Percentiles rank a stretch among this genome's conserved stretches.
phyloP scores from a whole-genome alignment of 495 filamentous ascomycete species.

The Aspergillus indologenus region DNA sequence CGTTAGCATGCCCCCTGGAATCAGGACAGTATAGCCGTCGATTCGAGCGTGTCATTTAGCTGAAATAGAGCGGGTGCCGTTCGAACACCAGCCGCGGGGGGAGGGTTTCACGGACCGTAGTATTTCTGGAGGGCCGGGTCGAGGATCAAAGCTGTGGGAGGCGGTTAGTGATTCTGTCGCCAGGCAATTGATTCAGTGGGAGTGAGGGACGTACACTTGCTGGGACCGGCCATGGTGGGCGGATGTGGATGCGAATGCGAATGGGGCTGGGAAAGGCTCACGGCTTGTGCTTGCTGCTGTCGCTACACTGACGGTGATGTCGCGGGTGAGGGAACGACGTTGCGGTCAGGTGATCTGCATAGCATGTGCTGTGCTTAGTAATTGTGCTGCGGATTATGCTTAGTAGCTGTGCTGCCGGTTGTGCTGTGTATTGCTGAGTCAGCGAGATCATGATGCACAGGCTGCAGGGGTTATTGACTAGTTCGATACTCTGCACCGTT shows the following conservation, averaged over 20 bases:
- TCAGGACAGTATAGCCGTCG: no score
- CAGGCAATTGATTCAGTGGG: no score
- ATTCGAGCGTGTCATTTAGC: no score
- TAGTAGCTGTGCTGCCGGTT: not conserved
- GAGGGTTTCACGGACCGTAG: slow-evolving; percentile 51
- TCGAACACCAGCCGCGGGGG: no score
- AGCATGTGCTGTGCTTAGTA: not conserved
- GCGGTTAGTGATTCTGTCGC: not conserved
- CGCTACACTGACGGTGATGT: slow-evolving; percentile 6
- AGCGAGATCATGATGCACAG: not conserved
- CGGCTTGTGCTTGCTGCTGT: slow-evolving; percentile 9
- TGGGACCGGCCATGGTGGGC: slow-evolving; percentile 49
- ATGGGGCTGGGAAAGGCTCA: not conserved
- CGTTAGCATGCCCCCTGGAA: no score
- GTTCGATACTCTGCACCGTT: no score
- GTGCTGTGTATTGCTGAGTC: not conserved
- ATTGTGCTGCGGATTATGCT: not conserved
- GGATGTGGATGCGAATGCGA: slow-evolving; percentile 6
- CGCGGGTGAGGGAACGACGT: slow-evolving; percentile 6
- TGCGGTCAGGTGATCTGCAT: not conserved
- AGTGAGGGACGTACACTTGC: slow-evolving; percentile 47
- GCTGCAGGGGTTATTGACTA: no score
- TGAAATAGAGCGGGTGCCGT: no score
- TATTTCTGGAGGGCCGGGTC: slow-evolving; percentile 79
- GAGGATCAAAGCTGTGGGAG: slow-evolving; percentile 53